phyloP scores from a whole-genome alignment of 2,329 filamentous ascomycete genomes.

The Juglanconis juglandina region DNA sequence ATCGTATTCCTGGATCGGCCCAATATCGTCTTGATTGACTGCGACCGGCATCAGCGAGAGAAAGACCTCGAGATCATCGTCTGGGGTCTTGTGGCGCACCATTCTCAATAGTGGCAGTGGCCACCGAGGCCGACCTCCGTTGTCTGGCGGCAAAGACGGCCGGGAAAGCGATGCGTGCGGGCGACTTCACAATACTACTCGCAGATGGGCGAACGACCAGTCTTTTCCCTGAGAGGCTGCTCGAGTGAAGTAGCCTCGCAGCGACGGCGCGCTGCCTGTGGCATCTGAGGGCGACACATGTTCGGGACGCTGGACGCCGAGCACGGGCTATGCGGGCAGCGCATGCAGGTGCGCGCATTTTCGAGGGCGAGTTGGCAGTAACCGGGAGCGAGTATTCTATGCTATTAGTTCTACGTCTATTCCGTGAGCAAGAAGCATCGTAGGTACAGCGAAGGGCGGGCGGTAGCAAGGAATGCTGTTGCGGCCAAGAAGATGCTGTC shows the following conservation, averaged over 20 bases:
- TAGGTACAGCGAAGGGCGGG: not conserved
- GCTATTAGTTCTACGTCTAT: not conserved
- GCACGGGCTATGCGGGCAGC: slow-evolving; percentile 5
- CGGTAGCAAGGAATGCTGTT: not conserved
- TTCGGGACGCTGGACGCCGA: slow-evolving; percentile 2
- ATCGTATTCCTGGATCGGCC: slow-evolving; percentile 87
- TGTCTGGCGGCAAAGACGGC: slow-evolving; percentile 18
- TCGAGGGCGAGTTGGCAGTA: not conserved
- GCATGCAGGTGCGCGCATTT: slow-evolving; percentile 17
- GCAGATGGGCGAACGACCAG: not conserved
- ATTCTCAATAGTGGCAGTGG: slow-evolving; percentile 20
- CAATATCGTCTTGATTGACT: slow-evolving; percentile 41
- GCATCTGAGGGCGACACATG: not conserved
- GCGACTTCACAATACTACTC: not conserved
- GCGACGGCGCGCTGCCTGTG: slow-evolving; percentile 8
- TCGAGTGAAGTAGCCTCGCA: slow-evolving; percentile 9
- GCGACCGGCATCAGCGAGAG: not conserved
- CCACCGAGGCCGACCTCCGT: slow-evolving; percentile 19
- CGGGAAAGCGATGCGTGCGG: slow-evolving; percentile 18
- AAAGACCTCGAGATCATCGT: not conserved
- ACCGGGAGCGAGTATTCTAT: not conserved
- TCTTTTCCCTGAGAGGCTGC: not conserved
- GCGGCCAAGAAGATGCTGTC: not conserved
- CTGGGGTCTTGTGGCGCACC: slow-evolving; percentile 8
- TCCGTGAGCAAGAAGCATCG: not conserved